Percentiles rank a stretch among this genome's conserved stretches.
Conservation (phyloP, 1,284 basidiomycete species). For the Ustilago shanxiensis region DNA sequence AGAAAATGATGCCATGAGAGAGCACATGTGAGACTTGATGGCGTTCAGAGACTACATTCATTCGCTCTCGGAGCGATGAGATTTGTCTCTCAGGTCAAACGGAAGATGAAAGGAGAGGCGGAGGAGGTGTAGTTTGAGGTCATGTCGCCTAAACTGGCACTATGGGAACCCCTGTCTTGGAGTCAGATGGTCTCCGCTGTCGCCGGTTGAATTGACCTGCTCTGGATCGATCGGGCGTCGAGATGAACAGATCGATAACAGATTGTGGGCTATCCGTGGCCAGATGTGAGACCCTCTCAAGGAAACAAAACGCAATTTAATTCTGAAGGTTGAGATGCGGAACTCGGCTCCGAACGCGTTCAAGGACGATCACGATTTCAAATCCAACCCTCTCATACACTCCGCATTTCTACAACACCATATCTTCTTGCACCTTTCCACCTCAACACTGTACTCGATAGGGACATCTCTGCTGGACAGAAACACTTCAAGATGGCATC, state of each 20-base stretch:
- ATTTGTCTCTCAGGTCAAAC: too few species aligned
- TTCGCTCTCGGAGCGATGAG: neutral
- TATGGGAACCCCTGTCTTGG: too few species aligned
- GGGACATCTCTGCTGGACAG: conserved; percentile 1
- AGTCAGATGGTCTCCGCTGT: conserved; percentile 5
- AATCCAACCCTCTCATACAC: conserved; percentile 2
- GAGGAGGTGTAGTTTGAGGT: neutral
- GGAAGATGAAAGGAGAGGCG: neutral
- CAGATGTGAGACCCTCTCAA: neutral
- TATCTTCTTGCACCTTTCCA: neutral
- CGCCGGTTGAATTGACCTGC: neutral
- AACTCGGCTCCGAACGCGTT: conserved; percentile 15
- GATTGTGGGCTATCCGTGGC: too few species aligned
- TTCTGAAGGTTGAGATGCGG: neutral
- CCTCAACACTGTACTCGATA: neutral
- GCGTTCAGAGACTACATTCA: neutral
- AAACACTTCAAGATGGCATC: conserved; percentile 40
- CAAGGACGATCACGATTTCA: conserved; percentile 24
- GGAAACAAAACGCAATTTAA: neutral
- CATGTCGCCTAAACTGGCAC: conserved; percentile 10
- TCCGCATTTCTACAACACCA: neutral
- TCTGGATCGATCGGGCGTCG: conserved; percentile 4
- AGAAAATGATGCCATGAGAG: neutral
- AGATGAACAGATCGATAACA: neutral
- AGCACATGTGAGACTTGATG: neutral